Conservation (phyloP, 2,329 filamentous ascomycete species). For the Hypoxylon sp. region DNA sequence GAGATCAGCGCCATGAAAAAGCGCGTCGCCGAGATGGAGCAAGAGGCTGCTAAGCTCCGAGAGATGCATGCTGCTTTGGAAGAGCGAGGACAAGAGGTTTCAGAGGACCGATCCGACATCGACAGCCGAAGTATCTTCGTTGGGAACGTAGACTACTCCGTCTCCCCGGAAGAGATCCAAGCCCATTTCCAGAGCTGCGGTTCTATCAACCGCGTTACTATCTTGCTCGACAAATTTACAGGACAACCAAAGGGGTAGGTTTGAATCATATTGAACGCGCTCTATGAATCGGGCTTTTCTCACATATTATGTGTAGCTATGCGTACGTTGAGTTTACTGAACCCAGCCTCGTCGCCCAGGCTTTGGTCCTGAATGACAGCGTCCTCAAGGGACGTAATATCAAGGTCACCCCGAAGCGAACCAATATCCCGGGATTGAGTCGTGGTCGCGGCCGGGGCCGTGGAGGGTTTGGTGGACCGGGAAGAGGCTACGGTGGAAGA, state of each 20-base stretch:
- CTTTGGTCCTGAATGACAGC: slow-evolving; percentile 95
- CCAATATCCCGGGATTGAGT: slow-evolving; percentile 95
- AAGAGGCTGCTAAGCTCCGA: slow-evolving; percentile 86
- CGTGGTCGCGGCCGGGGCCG: slow-evolving; percentile 77
- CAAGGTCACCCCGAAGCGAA: slow-evolving; percentile 95
- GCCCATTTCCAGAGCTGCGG: slow-evolving; percentile 98
- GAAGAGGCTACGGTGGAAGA: slow-evolving; percentile 66
- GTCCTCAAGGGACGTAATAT: slow-evolving; percentile 94
- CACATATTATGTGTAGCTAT: slow-evolving; percentile 72
- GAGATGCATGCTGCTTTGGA: slow-evolving; percentile 91
- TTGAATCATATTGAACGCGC: no score
- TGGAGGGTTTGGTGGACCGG: slow-evolving; percentile 61
- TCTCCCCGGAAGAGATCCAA: slow-evolving; percentile 97
- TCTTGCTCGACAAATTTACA: slow-evolving; percentile 97
- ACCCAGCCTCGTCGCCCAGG: slow-evolving; percentile 91
- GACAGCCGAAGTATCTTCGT: slow-evolving; percentile 98
- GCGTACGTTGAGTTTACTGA: slow-evolving; percentile 99
- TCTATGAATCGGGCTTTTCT: slow-evolving; percentile 9
- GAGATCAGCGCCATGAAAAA: slow-evolving; percentile 91
- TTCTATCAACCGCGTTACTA: slow-evolving; percentile 97
- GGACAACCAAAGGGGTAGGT: slow-evolving; percentile 98
- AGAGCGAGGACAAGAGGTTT: slow-evolving; percentile 83
- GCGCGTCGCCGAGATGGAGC: slow-evolving; percentile 90
- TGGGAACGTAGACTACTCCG: slow-evolving; percentile 97
- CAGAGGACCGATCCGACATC: slow-evolving; percentile 95